Evolutionary conservation across 1,139 yeast species (phyloP).

Genomic region (Saccharomycopsis hybrid): DNA sequence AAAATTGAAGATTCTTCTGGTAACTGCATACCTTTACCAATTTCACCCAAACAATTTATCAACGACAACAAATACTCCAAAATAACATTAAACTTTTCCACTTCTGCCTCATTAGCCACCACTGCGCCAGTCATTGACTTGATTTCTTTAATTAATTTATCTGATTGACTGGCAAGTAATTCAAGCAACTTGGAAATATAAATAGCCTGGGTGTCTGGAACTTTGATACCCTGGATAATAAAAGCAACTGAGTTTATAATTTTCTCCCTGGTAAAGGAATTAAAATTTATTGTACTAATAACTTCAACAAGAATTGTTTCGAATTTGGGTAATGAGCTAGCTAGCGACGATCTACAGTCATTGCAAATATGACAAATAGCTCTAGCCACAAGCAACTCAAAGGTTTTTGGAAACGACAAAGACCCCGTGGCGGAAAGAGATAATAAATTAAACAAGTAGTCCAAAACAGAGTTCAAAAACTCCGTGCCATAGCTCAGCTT

Average conservation of each 20-base stretch:
- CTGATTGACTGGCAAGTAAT: slow-evolving; percentile 18
- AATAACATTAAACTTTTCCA: neutral
- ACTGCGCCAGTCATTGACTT: too few relatives aligned
- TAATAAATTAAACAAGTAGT: slow-evolving; percentile 39
- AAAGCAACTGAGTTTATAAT: slow-evolving; percentile 57
- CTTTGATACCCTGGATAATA: slow-evolving; percentile 46
- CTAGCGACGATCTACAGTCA: slow-evolving; percentile 45
- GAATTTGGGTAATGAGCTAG: slow-evolving; percentile 44
- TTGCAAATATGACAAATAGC: slow-evolving; percentile 59
- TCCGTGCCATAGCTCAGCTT: slow-evolving; percentile 33
- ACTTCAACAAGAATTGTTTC: slow-evolving; percentile 47
- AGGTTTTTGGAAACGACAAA: slow-evolving; percentile 19
- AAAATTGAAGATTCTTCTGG: slow-evolving; percentile 37
- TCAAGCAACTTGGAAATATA: slow-evolving; percentile 27
- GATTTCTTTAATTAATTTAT: neutral
- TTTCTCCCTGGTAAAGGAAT: slow-evolving; percentile 51
- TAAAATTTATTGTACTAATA: slow-evolving; percentile 40
- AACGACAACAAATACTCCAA: slow-evolving; percentile 43
- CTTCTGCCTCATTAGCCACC: slow-evolving; percentile 12
- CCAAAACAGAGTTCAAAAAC: slow-evolving; percentile 44
- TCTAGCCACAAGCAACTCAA: slow-evolving; percentile 42
- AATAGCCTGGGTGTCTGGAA: slow-evolving; percentile 38
- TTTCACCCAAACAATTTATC: slow-evolving; percentile 53
- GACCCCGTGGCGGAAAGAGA: slow-evolving; percentile 8
- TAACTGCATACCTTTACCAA: slow-evolving; percentile 60